Evolutionary conservation across 1,139 yeast genomes (phyloP).

Genomic region (Blastobotrys persicus): DNA sequence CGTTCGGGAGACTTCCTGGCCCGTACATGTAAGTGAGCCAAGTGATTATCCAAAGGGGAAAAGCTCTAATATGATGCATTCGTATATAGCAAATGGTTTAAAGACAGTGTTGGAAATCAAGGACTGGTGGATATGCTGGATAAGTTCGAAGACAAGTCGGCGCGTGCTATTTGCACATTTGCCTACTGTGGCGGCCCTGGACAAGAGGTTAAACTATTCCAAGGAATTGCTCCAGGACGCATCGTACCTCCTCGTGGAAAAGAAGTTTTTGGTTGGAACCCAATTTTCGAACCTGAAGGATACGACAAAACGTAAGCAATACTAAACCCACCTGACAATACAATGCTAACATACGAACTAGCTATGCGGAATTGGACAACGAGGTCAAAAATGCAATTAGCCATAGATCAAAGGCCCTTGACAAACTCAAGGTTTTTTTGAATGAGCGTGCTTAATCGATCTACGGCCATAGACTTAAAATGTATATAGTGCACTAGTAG

Average conservation of each 20-base stretch:
- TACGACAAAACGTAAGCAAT: slow-evolving; percentile 47
- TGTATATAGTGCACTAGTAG: too few species aligned
- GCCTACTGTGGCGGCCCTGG: slow-evolving; percentile 89
- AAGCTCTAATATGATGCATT: neutral
- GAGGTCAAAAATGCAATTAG: slow-evolving; percentile 72
- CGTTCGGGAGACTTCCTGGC: slow-evolving; percentile 85
- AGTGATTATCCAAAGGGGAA: neutral
- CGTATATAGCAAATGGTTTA: slow-evolving; percentile 76
- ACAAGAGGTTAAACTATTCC: slow-evolving; percentile 65
- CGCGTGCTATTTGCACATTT: slow-evolving; percentile 87
- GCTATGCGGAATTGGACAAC: slow-evolving; percentile 82
- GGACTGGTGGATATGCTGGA: slow-evolving; percentile 74
- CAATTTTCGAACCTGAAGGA: slow-evolving; percentile 79
- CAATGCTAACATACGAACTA: neutral
- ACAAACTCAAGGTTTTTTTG: slow-evolving; percentile 62
- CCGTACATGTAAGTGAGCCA: slow-evolving; percentile 46
- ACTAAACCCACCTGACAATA: neutral
- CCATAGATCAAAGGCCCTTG: slow-evolving; percentile 83
- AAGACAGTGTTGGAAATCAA: slow-evolving; percentile 63
- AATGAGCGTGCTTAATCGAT: slow-evolving; percentile 12
- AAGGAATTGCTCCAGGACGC: slow-evolving; percentile 77
- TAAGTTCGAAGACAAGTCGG: slow-evolving; percentile 80
- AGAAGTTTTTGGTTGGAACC: slow-evolving; percentile 90
- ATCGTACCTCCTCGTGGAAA: slow-evolving; percentile 80
- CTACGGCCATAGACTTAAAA: neutral